Conservation (phyloP, 129 eudicot species). For the Flaveria ramosissima region DNA sequence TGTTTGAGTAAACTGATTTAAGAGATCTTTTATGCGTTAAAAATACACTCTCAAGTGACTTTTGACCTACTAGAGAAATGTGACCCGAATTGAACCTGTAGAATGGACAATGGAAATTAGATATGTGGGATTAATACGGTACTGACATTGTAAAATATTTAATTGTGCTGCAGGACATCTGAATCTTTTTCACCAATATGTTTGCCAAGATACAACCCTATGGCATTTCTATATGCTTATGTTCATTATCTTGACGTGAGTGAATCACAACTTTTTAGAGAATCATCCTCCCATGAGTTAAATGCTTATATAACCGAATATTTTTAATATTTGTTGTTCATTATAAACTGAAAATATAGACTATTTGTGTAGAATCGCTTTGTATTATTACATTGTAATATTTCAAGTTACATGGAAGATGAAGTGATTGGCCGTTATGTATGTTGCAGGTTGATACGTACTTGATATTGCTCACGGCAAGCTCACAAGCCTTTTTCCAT, state of each 20-base stretch:
- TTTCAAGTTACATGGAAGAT: background rate
- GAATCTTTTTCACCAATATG: conserved; percentile 98
- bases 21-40: background rate
- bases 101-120: conserved; percentile 3
- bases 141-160: conserved; percentile 22
- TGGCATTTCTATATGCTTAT: conserved; percentile 93
- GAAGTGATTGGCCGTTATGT: conserved; percentile 11
- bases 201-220: conserved; percentile 94
- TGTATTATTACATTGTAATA: conserved; percentile 1
- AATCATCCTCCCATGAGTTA: conserved; percentile 5
- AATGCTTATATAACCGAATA: conserved; percentile 6
- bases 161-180: conserved; percentile 73
- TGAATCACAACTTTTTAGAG: conserved; percentile 13
- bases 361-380: conserved; percentile 2
- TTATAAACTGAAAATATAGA: conserved; percentile 7
- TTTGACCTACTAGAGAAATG: background rate
- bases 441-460: conserved; percentile 77
- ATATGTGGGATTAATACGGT: conserved; percentile 11
- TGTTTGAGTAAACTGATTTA: background rate
- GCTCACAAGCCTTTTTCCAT: conserved; percentile 88
- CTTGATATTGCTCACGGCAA: conserved; percentile 80
- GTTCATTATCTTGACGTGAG: conserved; percentile 95
- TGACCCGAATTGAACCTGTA: background rate
- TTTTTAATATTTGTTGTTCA: conserved; percentile 6
- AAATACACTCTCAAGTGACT: background rate